Conservation (phyloP, 352 stramenopile species). For the Globisporangium cylindrosporum region DNA sequence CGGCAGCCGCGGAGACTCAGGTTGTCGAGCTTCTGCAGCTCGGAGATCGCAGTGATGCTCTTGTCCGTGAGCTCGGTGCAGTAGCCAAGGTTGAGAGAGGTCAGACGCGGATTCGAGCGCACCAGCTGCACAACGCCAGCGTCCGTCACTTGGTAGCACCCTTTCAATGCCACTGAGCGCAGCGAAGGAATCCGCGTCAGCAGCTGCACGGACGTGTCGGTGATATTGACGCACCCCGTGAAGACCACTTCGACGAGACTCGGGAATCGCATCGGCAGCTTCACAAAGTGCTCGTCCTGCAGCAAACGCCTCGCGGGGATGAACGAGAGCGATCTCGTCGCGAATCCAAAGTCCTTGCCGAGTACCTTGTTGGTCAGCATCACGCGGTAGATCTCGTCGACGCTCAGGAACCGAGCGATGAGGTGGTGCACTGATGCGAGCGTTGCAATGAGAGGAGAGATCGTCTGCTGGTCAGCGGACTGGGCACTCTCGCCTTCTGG, state of each 20-base stretch:
- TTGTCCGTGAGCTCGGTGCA: conserved; percentile 71
- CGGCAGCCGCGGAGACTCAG: conserved; percentile 64
- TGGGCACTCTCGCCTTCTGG: not conserved
- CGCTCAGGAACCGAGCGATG: conserved; percentile 38
- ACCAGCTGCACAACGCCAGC: conserved; percentile 18
- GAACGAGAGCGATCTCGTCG: conserved; percentile 47
- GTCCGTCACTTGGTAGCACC: conserved; percentile 69
- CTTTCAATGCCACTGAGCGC: conserved; percentile 50
- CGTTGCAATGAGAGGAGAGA: conserved; percentile 9
- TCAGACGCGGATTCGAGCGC: conserved; percentile 30
- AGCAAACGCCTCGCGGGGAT: conserved; percentile 48
- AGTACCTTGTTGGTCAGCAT: conserved; percentile 46
- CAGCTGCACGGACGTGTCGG: conserved; percentile 41
- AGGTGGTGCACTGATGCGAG: conserved; percentile 46
- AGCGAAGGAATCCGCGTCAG: conserved; percentile 37
- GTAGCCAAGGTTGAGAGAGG: conserved; percentile 71
- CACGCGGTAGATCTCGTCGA: conserved; percentile 54
- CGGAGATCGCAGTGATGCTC: conserved; percentile 46
- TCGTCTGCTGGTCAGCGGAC: not conserved
- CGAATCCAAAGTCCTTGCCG: conserved; percentile 37
- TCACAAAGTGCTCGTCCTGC: conserved; percentile 39
- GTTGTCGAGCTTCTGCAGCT: conserved; percentile 37
- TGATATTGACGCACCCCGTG: conserved; percentile 60
- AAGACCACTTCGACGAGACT: conserved; percentile 51
- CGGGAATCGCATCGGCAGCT: conserved; percentile 45